A percentile compares a stretch with the other conserved stretches of the same genome.
phyloP scores from a whole-genome alignment of 352 stramenopile species.

The Blastocystis sp. region DNA sequence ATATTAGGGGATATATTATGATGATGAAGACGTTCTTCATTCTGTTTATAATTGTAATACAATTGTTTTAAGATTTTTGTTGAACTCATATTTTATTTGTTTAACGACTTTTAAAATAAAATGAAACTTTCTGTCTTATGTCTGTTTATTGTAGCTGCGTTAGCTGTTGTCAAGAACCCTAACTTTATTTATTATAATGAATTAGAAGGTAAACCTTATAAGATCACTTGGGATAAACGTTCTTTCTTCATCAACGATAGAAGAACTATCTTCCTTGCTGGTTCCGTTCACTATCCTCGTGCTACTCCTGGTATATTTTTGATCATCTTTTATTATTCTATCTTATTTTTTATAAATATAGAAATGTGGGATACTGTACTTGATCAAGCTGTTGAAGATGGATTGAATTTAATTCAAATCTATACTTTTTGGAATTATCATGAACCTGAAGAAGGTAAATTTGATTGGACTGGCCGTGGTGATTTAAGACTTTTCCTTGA shows the following conservation, averaged over 20 bases:
- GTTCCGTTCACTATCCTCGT: conserved; percentile 13
- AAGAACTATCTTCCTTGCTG: conserved; percentile 9
- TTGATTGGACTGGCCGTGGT: conserved; percentile 6
- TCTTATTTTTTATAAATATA: no score
- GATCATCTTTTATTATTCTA: no score
- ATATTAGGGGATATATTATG: no score
- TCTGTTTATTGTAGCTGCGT: conserved; percentile 4
- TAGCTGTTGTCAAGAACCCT: not conserved
- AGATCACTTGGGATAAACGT: conserved; percentile 4
- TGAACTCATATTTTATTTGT: no score
- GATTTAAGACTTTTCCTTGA: conserved; percentile 3
- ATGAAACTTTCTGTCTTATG: no score
- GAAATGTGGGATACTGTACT: conserved; percentile 16
- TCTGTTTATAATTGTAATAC: no score
- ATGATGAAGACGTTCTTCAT: no score
- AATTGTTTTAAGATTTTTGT: no score
- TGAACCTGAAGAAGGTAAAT: conserved; percentile 13
- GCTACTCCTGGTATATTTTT: no score
- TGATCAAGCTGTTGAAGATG: conserved; percentile 12
- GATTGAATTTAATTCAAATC: conserved; percentile 29
- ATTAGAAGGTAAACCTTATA: conserved; percentile 23
- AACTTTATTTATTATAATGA: conserved; percentile 4
- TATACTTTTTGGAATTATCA: conserved; percentile 24
- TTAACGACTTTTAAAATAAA: no score
- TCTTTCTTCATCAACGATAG: conserved; percentile 20